phyloP scores from a whole-genome alignment of 768 basidiomycete genomes.

The Leccinum olivaceopallidum region DNA sequence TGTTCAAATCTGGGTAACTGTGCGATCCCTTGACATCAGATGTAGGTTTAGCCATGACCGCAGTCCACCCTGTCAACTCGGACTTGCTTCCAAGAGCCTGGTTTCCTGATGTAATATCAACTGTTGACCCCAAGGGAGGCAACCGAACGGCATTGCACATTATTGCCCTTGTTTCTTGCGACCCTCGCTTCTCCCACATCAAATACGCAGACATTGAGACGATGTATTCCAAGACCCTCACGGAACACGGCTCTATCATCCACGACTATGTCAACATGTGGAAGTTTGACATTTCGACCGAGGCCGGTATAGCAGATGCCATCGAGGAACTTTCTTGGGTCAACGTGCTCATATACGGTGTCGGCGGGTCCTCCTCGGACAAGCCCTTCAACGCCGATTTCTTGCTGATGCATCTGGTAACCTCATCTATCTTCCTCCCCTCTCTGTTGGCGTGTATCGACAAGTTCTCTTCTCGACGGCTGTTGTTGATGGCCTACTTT shows the following conservation, averaged over 20 bases:
- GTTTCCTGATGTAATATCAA: constrained; percentile 24
- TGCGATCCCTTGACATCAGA: constrained; percentile 25
- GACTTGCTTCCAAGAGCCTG: constrained; percentile 22
- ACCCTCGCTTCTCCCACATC: constrained; percentile 38
- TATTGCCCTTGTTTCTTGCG: constrained; percentile 52
- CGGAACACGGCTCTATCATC: constrained; percentile 39
- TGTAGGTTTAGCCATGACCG: constrained; percentile 56
- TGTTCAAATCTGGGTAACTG: constrained; percentile 35
- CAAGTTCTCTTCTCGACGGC: constrained; percentile 25
- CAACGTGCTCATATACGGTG: constrained; percentile 55
- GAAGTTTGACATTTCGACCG: constrained; percentile 40
- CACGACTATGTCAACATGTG: constrained; percentile 46
- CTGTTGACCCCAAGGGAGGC: constrained; percentile 6
- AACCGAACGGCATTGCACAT: constrained; percentile 45
- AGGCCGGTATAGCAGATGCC: constrained; percentile 45
- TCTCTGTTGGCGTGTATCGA: constrained; percentile 43
- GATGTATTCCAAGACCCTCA: constrained; percentile 31
- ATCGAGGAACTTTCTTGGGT: constrained; percentile 65
- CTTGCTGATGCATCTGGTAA: constrained; percentile 70
- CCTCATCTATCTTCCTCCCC: constrained; percentile 61
- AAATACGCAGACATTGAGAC: constrained; percentile 28
- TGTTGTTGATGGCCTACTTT: constrained; percentile 34
- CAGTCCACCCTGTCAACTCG: constrained; percentile 28
- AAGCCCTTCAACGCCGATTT: constrained; percentile 66
- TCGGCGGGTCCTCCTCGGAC: constrained; percentile 48